Conservation (phyloP, 257 asterid species). For the Nicotiana noctiflora region DNA sequence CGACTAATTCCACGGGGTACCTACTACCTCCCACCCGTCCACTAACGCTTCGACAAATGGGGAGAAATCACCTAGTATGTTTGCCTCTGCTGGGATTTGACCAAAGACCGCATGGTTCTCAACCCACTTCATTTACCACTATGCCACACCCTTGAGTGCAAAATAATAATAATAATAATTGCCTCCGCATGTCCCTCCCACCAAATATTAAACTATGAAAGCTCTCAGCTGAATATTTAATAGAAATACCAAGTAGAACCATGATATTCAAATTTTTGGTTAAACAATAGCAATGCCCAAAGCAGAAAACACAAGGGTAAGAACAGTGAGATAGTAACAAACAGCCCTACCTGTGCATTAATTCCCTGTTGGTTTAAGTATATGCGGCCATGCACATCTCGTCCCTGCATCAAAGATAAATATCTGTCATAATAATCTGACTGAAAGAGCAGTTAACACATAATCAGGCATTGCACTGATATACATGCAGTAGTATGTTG, state of each 20-base stretch:
- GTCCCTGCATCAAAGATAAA: slow-evolving; percentile 43
- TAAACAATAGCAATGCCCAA: neutral
- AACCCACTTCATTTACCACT: too few species aligned
- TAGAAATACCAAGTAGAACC: neutral
- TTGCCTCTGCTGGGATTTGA: too few species aligned
- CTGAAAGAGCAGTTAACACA: neutral
- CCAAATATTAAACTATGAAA: neutral
- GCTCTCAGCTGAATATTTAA: neutral
- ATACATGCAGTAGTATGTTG: neutral
- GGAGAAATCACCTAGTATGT: too few species aligned
- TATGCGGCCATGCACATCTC: slow-evolving; percentile 76
- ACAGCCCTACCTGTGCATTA: slow-evolving; percentile 73
- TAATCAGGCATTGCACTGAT: neutral
- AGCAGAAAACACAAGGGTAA: neutral
- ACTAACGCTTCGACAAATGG: too few species aligned
- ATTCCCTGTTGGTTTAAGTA: slow-evolving; percentile 93
- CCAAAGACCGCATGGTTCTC: too few species aligned
- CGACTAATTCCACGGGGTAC: too few species aligned
- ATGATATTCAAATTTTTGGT: neutral
- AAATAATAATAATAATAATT: neutral
- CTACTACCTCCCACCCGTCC: too few species aligned
- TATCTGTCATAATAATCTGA: slow-evolving; percentile 12
- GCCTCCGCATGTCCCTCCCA: neutral
- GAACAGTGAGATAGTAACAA: neutral
- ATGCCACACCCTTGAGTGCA: too few species aligned